Conservation (phyloP, 1,139 yeast genomes). For the Zygoascus hellenicus region DNA sequence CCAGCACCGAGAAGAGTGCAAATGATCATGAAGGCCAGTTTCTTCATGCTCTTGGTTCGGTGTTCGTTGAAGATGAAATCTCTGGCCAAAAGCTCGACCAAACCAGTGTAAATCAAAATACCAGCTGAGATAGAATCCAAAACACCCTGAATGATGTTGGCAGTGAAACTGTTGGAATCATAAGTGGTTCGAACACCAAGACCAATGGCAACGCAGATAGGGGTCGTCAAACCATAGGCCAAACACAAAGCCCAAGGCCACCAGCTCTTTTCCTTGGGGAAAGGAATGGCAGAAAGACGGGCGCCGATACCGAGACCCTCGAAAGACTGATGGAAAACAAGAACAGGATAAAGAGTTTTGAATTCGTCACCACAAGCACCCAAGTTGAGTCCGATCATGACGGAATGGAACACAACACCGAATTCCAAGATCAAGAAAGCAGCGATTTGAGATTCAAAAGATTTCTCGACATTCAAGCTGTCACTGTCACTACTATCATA, state of each 20-base stretch:
- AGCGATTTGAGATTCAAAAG: constrained; percentile 57
- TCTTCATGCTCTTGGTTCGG: constrained; percentile 31
- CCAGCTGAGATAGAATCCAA: constrained; percentile 84
- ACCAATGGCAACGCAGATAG: constrained; percentile 78
- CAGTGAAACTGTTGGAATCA: constrained; percentile 43
- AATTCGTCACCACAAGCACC: constrained; percentile 63
- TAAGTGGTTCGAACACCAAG: constrained; percentile 71
- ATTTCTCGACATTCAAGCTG: constrained; percentile 27
- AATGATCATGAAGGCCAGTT: constrained; percentile 36
- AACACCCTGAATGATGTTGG: constrained; percentile 66
- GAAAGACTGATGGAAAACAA: constrained; percentile 85
- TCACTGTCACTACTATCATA: constrained; percentile 45
- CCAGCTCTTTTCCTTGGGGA: constrained; percentile 37
- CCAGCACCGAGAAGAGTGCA: constrained; percentile 63
- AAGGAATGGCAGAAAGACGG: constrained; percentile 60
- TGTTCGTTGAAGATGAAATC: constrained; percentile 53
- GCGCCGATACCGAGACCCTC: constrained; percentile 90
- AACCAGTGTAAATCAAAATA: constrained; percentile 71
- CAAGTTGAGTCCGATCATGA: constrained; percentile 67
- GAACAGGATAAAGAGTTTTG: constrained; percentile 65
- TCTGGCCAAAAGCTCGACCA: constrained; percentile 79
- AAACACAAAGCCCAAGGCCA: constrained; percentile 59
- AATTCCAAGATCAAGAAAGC: constrained; percentile 59
- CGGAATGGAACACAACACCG: constrained; percentile 76
- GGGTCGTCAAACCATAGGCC: constrained; percentile 63